phyloP scores from a whole-genome alignment of 225 moss, liverwort and hornwort species.

The Asterella californica region DNA sequence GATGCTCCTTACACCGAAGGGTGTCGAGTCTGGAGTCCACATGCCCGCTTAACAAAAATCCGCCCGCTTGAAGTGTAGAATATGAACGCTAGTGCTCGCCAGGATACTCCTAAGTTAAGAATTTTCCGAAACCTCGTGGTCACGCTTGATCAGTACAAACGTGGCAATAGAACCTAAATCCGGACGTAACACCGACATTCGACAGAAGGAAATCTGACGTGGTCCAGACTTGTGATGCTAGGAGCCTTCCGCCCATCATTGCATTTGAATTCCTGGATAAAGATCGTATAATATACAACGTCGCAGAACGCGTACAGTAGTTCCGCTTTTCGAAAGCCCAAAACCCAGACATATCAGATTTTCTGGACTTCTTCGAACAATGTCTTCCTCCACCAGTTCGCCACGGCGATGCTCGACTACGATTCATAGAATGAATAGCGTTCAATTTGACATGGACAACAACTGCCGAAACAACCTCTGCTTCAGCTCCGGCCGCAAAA shows the following conservation, averaged over 20 bases:
- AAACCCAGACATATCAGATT: background rate
- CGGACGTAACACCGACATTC: background rate
- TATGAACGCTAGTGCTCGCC: background rate
- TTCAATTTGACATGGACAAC: background rate
- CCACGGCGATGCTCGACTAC: background rate
- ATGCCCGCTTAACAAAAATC: background rate
- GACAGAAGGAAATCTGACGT: background rate
- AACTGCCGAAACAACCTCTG: background rate
- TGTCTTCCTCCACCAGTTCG: background rate
- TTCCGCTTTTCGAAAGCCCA: background rate
- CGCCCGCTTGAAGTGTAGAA: background rate
- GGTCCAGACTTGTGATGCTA: background rate
- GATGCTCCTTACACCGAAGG: background rate
- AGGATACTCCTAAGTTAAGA: background rate
- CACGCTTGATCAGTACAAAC: background rate
- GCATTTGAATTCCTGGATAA: background rate
- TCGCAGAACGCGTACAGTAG: background rate
- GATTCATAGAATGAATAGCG: background rate
- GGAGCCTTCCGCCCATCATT: background rate
- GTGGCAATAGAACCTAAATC: background rate
- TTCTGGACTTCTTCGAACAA: background rate
- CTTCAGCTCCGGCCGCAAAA: background rate
- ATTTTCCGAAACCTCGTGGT: background rate
- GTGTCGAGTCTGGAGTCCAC: background rate
- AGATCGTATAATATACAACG: background rate